phyloP scores from a whole-genome alignment of 345 rosid genomes.

The Hypericum androsaemum region DNA sequence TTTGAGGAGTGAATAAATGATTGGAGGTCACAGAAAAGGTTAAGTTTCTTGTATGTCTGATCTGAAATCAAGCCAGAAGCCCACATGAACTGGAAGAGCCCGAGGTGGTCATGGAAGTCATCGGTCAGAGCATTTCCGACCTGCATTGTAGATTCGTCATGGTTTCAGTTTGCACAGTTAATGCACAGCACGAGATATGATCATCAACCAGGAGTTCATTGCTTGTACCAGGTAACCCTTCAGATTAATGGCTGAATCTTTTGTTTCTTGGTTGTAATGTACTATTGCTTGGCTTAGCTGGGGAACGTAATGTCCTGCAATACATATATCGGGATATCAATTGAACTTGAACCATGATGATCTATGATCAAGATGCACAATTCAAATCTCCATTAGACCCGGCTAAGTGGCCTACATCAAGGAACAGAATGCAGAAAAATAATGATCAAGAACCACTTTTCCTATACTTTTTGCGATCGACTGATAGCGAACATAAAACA shows the following conservation, averaged over 20 bases:
- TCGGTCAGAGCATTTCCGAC: slow-evolving; percentile 91
- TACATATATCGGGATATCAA: neutral
- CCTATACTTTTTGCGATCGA: too few species aligned
- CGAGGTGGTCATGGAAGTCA: slow-evolving; percentile 73
- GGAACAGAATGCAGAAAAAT: slow-evolving; percentile 4
- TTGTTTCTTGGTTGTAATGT: slow-evolving; percentile 38
- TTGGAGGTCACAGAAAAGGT: slow-evolving; percentile 53
- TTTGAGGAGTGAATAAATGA: slow-evolving; percentile 63
- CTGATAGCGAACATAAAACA: too few species aligned
- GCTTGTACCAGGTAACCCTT: slow-evolving; percentile 78
- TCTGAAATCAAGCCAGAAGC: slow-evolving; percentile 81
- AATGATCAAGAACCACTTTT: too few species aligned
- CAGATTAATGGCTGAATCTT: slow-evolving; percentile 42
- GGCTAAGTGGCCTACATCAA: too few species aligned
- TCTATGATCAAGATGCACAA: neutral
- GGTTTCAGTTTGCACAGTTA: slow-evolving; percentile 6
- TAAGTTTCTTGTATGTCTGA: slow-evolving; percentile 58
- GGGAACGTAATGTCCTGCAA: slow-evolving; percentile 90
- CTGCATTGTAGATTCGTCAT: slow-evolving; percentile 35
- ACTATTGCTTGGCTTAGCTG: slow-evolving; percentile 80
- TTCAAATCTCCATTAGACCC: too few species aligned
- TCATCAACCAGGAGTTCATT: slow-evolving; percentile 2
- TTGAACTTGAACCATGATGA: neutral
- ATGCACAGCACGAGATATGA: neutral
- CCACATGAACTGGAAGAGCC: slow-evolving; percentile 78